Evolutionary conservation across 2,329 filamentous ascomycete genomes (phyloP).

Genomic region (Fusarium floridanum): DNA sequence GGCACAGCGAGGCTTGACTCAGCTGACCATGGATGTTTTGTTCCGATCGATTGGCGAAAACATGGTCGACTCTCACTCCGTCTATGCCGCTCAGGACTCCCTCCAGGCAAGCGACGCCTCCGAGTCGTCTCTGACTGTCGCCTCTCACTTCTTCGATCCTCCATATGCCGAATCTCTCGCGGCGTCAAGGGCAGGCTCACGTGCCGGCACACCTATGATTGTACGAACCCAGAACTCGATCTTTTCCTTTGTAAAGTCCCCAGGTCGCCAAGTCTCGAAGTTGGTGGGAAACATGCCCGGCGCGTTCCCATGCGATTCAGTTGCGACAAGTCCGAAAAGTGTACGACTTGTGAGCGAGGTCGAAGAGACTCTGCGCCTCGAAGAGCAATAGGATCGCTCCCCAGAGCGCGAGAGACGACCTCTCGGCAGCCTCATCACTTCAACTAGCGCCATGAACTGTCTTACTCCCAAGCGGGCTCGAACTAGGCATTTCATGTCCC

Average conservation of each 20-base stretch:
- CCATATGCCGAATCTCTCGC: conserved; percentile 76
- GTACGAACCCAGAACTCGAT: conserved; percentile 63
- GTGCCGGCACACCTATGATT: conserved; percentile 77
- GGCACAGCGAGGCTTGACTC: conserved; percentile 87
- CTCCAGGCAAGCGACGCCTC: conserved; percentile 82
- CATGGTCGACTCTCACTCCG: conserved; percentile 72
- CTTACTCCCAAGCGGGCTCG: conserved; percentile 50
- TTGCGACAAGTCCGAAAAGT: conserved; percentile 55
- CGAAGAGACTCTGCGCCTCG: conserved; percentile 41
- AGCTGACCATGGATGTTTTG: conserved; percentile 89
- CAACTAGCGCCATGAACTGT: conserved; percentile 47
- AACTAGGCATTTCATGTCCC: conserved; percentile 55
- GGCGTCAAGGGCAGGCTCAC: conserved; percentile 70
- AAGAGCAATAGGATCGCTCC: conserved; percentile 49
- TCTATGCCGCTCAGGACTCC: conserved; percentile 76
- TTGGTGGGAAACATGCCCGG: conserved; percentile 40
- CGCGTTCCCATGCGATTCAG: conserved; percentile 48
- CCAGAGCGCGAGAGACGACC: conserved; percentile 31
- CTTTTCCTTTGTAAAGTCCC: conserved; percentile 49
- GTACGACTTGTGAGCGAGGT: conserved; percentile 58
- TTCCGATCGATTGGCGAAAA: conserved; percentile 84
- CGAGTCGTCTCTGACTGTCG: conserved; percentile 82
- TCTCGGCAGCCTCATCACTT: conserved; percentile 26
- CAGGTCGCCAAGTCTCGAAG: conserved; percentile 33
- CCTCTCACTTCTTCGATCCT: conserved; percentile 81